Evolutionary conservation across 2,329 filamentous ascomycete genomes (phyloP), one percentile per base, ranked within the genome.

Genomic region (Emydomyces testavorans): DNA sequence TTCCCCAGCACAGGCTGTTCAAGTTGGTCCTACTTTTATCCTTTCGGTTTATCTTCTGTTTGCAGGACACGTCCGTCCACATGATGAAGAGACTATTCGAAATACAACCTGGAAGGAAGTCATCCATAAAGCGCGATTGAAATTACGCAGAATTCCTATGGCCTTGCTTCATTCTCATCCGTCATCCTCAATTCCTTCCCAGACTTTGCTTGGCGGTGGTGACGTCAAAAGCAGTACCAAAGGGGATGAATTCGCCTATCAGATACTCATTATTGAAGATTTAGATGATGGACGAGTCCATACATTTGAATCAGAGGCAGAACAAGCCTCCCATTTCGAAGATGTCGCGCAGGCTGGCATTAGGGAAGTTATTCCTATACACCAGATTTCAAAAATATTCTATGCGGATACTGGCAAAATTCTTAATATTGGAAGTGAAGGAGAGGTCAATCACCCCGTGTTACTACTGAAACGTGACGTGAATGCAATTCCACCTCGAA

Each of bases 41-140:
- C 65, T 96, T 6, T 94, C 89, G 0, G 70, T 96, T 56, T 98
- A 96, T 65, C 95, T 96, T 88, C 75, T 96, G 0, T 98, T 96
- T 58, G 74, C 82, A 1, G 84, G 87, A 1, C 88, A 96, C 63
- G 71, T 81, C 36, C 67, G 77, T 32, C 68, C 72, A 2, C 71
- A 75, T 15, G 70, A 76, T 56, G 66, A 79, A 65, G 65, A 78
- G 62, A 66, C 77, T 57, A 57, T 80, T 55, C 61, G 83, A 67
- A 65, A 80, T 67, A 71, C 87, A 0, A 83, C 89, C 0, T 96
- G 92, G 92, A 92, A 96, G 62, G 90, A 98, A 62, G 88, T 94
- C 34, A 82, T 95, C 52, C 89, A 96, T 69, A 98, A 96, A 64
- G 85, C 88, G 15, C 78, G 81, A 32, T 79, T 95, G 10, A 86